Evolutionary conservation across 495 filamentous ascomycete species (phyloP).

Genomic region (Tuber indicum): DNA sequence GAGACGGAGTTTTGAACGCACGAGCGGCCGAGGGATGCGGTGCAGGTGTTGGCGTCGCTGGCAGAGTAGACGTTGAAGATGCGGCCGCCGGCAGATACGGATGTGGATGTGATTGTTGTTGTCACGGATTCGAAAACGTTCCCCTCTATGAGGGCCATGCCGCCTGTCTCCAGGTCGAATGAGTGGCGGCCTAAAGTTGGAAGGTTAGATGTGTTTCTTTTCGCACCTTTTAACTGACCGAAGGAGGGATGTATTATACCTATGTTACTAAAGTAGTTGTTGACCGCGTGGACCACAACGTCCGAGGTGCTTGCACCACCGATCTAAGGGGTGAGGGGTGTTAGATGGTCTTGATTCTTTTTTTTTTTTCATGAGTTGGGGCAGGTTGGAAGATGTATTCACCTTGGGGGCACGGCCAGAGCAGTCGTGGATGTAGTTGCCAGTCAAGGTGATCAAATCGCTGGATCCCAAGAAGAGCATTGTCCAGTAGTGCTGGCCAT

Average conservation of each 20-base stretch:
- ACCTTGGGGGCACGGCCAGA: slow-evolving; percentile 52
- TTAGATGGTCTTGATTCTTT: not conserved
- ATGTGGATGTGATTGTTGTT: slow-evolving; percentile 32
- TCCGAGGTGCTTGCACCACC: slow-evolving; percentile 33
- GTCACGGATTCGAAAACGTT: slow-evolving; percentile 54
- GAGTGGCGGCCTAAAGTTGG: slow-evolving; percentile 46
- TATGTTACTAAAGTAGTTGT: slow-evolving; percentile 56
- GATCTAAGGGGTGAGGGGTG: not conserved
- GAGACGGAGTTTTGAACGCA: slow-evolving; percentile 48
- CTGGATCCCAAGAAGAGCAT: slow-evolving; percentile 47
- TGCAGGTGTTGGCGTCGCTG: slow-evolving; percentile 43
- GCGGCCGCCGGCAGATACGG: slow-evolving; percentile 24
- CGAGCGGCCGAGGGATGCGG: slow-evolving; percentile 43
- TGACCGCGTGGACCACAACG: slow-evolving; percentile 50
- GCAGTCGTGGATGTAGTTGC: slow-evolving; percentile 52
- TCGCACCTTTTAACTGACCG: too few relatives aligned
- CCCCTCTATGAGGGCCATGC: slow-evolving; percentile 54
- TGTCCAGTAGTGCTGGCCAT: slow-evolving; percentile 54
- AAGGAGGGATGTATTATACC: not conserved
- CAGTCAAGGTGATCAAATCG: slow-evolving; percentile 46
- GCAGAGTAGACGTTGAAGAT: slow-evolving; percentile 39
- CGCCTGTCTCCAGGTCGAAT: slow-evolving; percentile 52
- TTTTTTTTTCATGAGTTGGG: not conserved
- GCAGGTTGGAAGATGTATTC: not conserved
- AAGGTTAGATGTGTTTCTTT: slow-evolving; percentile 2